These are phyloP conservation scores for Asterophora lycoperdoides DNA, from an alignment of 768 basidiomycete species.

Conservation along the genomic window DNA sequence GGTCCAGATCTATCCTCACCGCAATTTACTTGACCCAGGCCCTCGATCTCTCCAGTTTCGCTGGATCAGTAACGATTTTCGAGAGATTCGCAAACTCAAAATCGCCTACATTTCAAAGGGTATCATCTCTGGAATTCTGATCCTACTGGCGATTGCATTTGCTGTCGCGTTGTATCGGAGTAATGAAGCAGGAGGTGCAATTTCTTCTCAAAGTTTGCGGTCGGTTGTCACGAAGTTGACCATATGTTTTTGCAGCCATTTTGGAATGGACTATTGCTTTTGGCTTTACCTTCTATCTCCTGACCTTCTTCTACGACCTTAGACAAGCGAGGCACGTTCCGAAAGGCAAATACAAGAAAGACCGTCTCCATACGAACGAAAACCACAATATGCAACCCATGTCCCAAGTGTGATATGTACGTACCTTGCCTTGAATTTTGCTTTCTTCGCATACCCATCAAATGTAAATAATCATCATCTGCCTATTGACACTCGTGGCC, in stretches of 20 bases:
- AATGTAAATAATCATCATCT: no score
- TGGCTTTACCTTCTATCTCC: conserved; percentile 67
- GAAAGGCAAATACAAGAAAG: conserved; percentile 40
- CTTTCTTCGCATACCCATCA: no score
- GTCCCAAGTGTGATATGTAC: not conserved
- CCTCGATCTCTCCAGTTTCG: conserved; percentile 40
- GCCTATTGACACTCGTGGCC: no score
- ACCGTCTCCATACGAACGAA: conserved; percentile 19
- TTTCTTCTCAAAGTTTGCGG: not conserved
- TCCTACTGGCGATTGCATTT: conserved; percentile 62
- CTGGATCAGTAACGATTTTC: conserved; percentile 60
- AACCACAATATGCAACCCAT: not conserved
- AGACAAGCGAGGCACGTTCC: conserved; percentile 50
- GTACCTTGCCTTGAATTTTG: not conserved
- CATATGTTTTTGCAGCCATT: conserved; percentile 37
- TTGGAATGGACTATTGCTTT: conserved; percentile 75
- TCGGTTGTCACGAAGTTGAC: not conserved
- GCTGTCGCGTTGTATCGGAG: conserved; percentile 45
- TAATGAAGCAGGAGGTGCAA: conserved; percentile 47
- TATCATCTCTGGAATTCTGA: conserved; percentile 51
- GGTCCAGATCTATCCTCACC: conserved; percentile 1
- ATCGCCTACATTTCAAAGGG: conserved; percentile 60
- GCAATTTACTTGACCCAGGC: no score
- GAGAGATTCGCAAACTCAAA: conserved; percentile 39
- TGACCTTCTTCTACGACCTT: conserved; percentile 74